Evolutionary conservation across 192 early-diverging fungal genomes (phyloP).

Genomic region (Lobosporangium transversale): DNA sequence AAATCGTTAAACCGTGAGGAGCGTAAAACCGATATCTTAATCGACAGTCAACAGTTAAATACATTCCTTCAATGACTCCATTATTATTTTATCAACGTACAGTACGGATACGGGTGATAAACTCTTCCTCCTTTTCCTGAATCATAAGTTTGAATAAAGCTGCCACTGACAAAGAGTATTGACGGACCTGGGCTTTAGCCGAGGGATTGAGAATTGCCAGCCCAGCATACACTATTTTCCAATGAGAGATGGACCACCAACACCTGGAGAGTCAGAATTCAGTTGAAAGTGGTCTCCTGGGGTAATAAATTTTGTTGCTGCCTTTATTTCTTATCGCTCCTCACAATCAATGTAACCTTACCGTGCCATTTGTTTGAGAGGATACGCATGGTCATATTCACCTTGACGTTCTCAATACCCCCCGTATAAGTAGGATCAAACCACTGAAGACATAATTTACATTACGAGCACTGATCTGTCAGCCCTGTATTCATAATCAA

Average conservation of each 20-base stretch:
- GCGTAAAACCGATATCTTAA: too few species aligned
- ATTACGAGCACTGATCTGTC: too few species aligned
- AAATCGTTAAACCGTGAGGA: not conserved
- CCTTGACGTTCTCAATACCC: slow-evolving; percentile 98
- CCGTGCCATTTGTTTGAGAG: slow-evolving; percentile 98
- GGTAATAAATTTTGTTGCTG: too few species aligned
- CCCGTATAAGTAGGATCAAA: slow-evolving; percentile 86
- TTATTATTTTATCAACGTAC: slow-evolving; percentile 40
- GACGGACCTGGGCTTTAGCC: slow-evolving; percentile 84
- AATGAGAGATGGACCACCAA: too few species aligned
- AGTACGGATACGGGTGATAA: slow-evolving; percentile 72
- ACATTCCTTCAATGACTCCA: not conserved
- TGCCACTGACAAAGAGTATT: slow-evolving; percentile 89
- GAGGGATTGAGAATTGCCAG: slow-evolving; percentile 93
- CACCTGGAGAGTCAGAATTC: too few species aligned
- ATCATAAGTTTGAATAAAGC: slow-evolving; percentile 97
- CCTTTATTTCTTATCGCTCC: too few species aligned
- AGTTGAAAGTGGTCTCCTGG: too few species aligned
- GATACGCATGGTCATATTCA: slow-evolving; percentile 92
- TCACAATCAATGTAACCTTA: slow-evolving; percentile 43
- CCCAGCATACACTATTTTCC: slow-evolving; percentile 58
- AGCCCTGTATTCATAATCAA: too few species aligned
- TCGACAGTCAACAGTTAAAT: too few species aligned
- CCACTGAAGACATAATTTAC: too few species aligned
- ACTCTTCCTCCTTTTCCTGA: slow-evolving; percentile 81